Base-by-base conservation (phyloP, 2,329 filamentous ascomycete genomes). In the Trichoderma polysporum region DNA sequence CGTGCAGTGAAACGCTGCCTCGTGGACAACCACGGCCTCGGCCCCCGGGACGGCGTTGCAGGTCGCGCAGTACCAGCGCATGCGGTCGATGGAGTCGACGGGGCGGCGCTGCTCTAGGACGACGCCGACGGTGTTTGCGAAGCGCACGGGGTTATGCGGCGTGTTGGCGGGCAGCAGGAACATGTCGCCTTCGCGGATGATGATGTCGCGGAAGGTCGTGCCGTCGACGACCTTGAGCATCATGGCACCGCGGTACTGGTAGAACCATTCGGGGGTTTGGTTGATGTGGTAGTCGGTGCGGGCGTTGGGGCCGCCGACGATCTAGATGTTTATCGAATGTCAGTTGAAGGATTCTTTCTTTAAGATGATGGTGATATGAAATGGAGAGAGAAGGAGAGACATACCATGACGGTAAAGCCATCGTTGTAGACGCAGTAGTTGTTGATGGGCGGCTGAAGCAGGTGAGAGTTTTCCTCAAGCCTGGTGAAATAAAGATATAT, bases 251-350 rank as follows among this genome's bases (percentile, higher is more conserved):
- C 90, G 89, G 86, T 97, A 89, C 80, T 98, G 94, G 85, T 95
- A 98, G 88, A 98, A 99, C 90, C 94, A 98, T 79, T 98, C 95
- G 13, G 95, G 89, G 0, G 94, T 98, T 74, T 89, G 84, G 84
- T 98, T 98, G 86, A 98, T 94, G 85, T 98, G 95, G 84, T 97
- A 99, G 84, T 98, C 95, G 66, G 94, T 97, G 70, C 95, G 89
- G 69, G 92, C 92, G 79, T 98, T 98, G 74, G 95, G 95, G 13
- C 95, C 95, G 76, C 95, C 95, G 69, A 99, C 94, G 73, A 97
- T 93, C 91, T 89, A 70, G 8, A 2, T 4, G 19, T 35, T 35
- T 35, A 3, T 35, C 13, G 3, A 17, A 12, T 45, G 41, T 45
- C 22, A 45, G 41, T 45, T 45, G 39, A 45, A 19, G 7, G 1